Percentiles rank a stretch among this genome's conserved stretches.
phyloP scores from a whole-genome alignment of 78 protist species.

The Protostelium mycophagum region DNA sequence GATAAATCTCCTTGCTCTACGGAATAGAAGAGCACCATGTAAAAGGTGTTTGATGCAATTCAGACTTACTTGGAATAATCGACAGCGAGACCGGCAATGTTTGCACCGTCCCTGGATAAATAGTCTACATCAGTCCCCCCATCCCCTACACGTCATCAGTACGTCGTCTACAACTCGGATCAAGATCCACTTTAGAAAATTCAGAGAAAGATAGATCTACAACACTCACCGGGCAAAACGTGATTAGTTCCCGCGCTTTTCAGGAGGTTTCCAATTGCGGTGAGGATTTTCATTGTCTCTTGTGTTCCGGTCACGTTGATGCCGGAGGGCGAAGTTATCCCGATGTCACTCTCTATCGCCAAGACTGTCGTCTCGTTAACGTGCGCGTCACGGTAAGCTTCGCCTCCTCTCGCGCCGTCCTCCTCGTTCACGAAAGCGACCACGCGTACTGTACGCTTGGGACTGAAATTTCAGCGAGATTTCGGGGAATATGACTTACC shows the following conservation, averaged over 20 bases:
- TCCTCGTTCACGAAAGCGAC: conserved; percentile 74
- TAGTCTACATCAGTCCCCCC: conserved; percentile 24
- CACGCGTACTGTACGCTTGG: conserved; percentile 69
- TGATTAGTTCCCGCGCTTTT: not conserved
- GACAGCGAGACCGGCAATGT: conserved; percentile 17
- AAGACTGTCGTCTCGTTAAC: conserved; percentile 15
- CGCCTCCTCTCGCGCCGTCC: conserved; percentile 65
- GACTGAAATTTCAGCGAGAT: conserved; percentile 9
- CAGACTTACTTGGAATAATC: conserved; percentile 38
- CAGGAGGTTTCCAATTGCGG: not conserved
- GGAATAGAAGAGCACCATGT: no score
- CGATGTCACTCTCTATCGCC: conserved; percentile 66
- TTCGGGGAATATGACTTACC: not conserved
- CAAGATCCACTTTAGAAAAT: conserved; percentile 11
- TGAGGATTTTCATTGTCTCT: not conserved
- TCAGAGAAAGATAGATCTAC: not conserved
- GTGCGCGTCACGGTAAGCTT: conserved; percentile 14
- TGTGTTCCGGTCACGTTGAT: conserved; percentile 5
- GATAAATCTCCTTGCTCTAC: conserved; percentile 13
- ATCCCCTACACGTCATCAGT: conserved; percentile 15
- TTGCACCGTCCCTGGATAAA: conserved; percentile 5
- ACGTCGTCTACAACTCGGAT: not conserved
- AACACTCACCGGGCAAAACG: not conserved
- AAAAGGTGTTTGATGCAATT: no score
- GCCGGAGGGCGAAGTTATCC: conserved; percentile 50